Conservation (phyloP, 2,329 filamentous ascomycete genomes). For the Rhynchosporium secalis region DNA sequence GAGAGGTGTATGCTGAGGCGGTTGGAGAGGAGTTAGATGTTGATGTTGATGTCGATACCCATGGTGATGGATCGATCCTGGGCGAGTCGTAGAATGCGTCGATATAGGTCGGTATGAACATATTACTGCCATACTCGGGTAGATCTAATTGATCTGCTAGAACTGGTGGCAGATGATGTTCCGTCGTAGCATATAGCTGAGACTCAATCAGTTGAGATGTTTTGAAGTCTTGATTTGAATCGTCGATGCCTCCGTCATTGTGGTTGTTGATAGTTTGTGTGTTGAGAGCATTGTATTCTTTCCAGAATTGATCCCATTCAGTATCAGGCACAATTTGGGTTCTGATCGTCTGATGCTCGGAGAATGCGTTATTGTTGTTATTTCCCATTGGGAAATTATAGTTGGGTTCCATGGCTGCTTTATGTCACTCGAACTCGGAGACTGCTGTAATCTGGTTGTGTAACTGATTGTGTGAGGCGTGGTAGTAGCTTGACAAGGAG, state of each 20-base stretch:
- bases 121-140: not conserved
- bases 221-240: not conserved
- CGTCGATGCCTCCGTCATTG: not conserved
- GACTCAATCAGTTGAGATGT: not conserved
- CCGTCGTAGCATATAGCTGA: not conserved
- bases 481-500: conserved; percentile 4
- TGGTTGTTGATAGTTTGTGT: not conserved
- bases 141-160: not conserved
- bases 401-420: conserved; percentile 2
- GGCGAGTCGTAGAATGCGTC: not conserved
- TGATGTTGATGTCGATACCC: not conserved
- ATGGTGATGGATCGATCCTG: not conserved
- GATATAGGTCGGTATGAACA: not conserved
- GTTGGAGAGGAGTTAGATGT: not conserved
- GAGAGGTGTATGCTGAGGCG: not conserved
- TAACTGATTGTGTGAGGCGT: not conserved
- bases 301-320: conserved; percentile 10
- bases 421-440: not conserved
- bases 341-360: not conserved
- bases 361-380: not conserved
- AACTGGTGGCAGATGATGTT: not conserved
- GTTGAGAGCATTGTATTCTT: conserved; percentile 3
- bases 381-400: not conserved
- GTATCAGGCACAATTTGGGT: conserved; percentile 4
- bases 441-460: not conserved